Evolutionary conservation across 192 early-diverging fungal genomes (phyloP).

Genomic region (Coemansia sp.): DNA sequence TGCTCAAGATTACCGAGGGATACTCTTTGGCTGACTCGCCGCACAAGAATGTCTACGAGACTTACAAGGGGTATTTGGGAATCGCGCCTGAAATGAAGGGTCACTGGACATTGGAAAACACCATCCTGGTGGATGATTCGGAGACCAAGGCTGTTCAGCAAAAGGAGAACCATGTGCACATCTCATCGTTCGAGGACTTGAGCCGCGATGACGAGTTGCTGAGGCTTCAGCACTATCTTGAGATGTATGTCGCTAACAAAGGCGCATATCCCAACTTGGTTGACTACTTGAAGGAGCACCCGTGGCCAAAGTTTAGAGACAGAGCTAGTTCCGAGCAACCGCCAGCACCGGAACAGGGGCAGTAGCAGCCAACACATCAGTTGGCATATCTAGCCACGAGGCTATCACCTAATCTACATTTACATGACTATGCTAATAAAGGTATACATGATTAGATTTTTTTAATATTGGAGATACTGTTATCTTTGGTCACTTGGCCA

Average conservation of each 20-base stretch:
- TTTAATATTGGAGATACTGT: neutral
- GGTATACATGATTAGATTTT: neutral
- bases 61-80: constrained; percentile 21
- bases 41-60: constrained; percentile 12
- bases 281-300: constrained; percentile 17
- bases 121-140: constrained; percentile 43
- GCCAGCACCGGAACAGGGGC: neutral
- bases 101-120: constrained; percentile 43
- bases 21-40: constrained; percentile 40
- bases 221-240: constrained; percentile 22
- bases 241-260: constrained; percentile 14
- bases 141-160: constrained; percentile 39
- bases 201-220: constrained; percentile 24
- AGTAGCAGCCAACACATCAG: neutral
- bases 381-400: neutral
- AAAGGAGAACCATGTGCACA: constrained; percentile 41
- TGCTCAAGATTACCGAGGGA: constrained; percentile 56
- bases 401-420: neutral
- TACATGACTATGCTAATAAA: neutral
- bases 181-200: constrained; percentile 23
- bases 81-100: constrained; percentile 7
- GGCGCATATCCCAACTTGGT: constrained; percentile 16
- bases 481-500: neutral
- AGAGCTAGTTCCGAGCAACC: neutral
- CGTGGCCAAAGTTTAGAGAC: constrained; percentile 30